phyloP scores from a whole-genome alignment of 495 filamentous ascomycete genomes.

The Neurospora sp. region DNA sequence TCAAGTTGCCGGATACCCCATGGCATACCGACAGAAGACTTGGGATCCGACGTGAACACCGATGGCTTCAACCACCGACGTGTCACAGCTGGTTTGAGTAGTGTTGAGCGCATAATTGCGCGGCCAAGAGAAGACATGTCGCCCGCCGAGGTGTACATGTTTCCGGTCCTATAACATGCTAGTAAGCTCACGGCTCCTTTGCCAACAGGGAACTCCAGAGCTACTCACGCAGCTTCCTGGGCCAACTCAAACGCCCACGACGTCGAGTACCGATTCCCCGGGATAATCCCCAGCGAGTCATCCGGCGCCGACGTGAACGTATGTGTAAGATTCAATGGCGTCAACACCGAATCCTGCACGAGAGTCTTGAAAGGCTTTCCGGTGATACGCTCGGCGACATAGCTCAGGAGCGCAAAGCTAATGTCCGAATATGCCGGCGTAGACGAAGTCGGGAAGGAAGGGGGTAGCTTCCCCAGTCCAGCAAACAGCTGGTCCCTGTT shows the following conservation, averaged over 20 bases:
- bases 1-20: slow-evolving; percentile 44
- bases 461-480: slow-evolving; percentile 24
- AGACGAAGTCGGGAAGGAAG: slow-evolving; percentile 24
- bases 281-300: slow-evolving; percentile 26
- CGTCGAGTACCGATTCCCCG: slow-evolving; percentile 18
- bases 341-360: slow-evolving; percentile 29
- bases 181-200: slow-evolving; percentile 1
- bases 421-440: slow-evolving; percentile 34
- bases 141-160: slow-evolving; percentile 41
- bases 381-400: slow-evolving; percentile 29
- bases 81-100: slow-evolving; percentile 37
- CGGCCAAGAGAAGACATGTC: slow-evolving; percentile 43
- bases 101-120: slow-evolving; percentile 41
- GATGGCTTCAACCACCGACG: slow-evolving; percentile 48
- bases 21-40: slow-evolving; percentile 39
- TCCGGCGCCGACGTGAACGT: slow-evolving; percentile 25
- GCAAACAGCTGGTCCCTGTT: slow-evolving; percentile 31
- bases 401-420: slow-evolving; percentile 27
- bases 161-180: slow-evolving; percentile 36
- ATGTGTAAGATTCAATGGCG: slow-evolving; percentile 34
- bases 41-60: slow-evolving; percentile 36
- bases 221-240: slow-evolving; percentile 28
- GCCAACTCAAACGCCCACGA: slow-evolving; percentile 24
- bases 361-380: slow-evolving; percentile 25
- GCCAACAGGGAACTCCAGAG: too few relatives aligned